Percentiles rank a stretch among this genome's conserved stretches.
Evolutionary conservation across 257 asterid species (phyloP).

Genomic region (Nicotiana obtusifolia): DNA sequence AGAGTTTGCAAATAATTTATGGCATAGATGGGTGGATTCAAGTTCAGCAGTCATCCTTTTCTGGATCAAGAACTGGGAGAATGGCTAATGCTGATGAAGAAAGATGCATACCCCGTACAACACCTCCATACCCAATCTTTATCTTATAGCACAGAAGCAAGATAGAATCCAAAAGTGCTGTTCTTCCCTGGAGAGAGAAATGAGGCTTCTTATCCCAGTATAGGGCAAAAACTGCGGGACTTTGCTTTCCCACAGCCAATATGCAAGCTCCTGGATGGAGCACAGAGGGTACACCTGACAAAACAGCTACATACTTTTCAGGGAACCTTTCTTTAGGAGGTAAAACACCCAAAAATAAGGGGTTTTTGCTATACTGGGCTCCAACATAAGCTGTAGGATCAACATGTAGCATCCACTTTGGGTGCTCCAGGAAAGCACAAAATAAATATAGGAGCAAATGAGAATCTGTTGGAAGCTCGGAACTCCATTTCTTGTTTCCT

Average conservation of each 20-base stretch:
- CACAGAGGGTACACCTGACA: conserved; percentile 75
- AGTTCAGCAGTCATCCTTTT: conserved; percentile 40
- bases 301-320: conserved; percentile 75
- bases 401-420: conserved; percentile 95
- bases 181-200: conserved; percentile 97
- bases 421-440: conserved; percentile 91
- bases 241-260: conserved; percentile 84
- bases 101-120: conserved; percentile 87
- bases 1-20: background rate
- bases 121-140: conserved; percentile 63
- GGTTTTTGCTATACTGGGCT: conserved; percentile 81
- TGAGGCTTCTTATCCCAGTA: conserved; percentile 95
- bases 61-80: conserved; percentile 69
- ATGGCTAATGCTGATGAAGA: conserved; percentile 81
- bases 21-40: background rate
- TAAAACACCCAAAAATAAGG: conserved; percentile 79
- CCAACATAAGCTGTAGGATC: conserved; percentile 80
- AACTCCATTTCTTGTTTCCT: conserved; percentile 69
- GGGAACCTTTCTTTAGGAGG: conserved; percentile 95
- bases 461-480: conserved; percentile 82
- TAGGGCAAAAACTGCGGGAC: conserved; percentile 70
- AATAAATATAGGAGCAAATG: conserved; percentile 83
- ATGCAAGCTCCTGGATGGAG: conserved; percentile 95
- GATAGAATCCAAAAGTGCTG: conserved; percentile 90
- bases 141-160: conserved; percentile 68